phyloP scores from a whole-genome alignment of 1,139 yeast species.

The Saccharomyces hybrid region DNA sequence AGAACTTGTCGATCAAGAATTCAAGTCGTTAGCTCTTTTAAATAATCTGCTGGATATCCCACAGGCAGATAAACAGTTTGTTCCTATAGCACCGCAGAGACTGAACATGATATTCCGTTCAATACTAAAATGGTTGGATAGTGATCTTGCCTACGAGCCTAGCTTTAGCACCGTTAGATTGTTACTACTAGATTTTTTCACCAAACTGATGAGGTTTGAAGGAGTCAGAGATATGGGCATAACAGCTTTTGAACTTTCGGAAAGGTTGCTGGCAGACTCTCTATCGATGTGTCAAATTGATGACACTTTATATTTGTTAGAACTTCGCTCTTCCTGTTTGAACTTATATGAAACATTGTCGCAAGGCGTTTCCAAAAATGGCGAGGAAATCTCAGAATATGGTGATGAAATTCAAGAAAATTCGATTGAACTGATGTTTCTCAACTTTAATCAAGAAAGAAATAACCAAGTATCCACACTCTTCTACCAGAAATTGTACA shows the following conservation, averaged over 20 bases:
- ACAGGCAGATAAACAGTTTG: constrained; percentile 15
- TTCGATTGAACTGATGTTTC: constrained; percentile 24
- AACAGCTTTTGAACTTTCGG: constrained; percentile 10
- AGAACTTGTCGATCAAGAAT: constrained; percentile 39
- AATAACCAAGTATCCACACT: constrained; percentile 23
- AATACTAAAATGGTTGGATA: constrained; percentile 50
- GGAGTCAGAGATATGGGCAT: constrained; percentile 8
- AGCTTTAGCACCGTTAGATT: constrained; percentile 47
- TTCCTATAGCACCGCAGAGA: constrained; percentile 51
- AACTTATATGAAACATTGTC: constrained; percentile 33
- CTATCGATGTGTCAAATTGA: constrained; percentile 41
- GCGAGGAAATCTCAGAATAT: constrained; percentile 23
- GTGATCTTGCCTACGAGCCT: constrained; percentile 53
- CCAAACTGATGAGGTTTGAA: constrained; percentile 22
- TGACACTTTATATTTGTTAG: constrained; percentile 32
- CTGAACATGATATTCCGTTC: constrained; percentile 52
- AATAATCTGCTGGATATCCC: constrained; percentile 38
- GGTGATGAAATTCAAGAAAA: constrained; percentile 22
- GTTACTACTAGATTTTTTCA: constrained; percentile 45
- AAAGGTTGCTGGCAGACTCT: constrained; percentile 44
- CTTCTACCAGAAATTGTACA: constrained; percentile 19
- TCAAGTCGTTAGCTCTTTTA: constrained; percentile 44
- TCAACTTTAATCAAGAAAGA: constrained; percentile 13
- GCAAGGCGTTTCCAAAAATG: not conserved
- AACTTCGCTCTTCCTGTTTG: constrained; percentile 44